These are phyloP conservation scores for Fragilaria crotonensis DNA, from an alignment of 108 stramenopile species.

Conservation along the genomic window DNA sequence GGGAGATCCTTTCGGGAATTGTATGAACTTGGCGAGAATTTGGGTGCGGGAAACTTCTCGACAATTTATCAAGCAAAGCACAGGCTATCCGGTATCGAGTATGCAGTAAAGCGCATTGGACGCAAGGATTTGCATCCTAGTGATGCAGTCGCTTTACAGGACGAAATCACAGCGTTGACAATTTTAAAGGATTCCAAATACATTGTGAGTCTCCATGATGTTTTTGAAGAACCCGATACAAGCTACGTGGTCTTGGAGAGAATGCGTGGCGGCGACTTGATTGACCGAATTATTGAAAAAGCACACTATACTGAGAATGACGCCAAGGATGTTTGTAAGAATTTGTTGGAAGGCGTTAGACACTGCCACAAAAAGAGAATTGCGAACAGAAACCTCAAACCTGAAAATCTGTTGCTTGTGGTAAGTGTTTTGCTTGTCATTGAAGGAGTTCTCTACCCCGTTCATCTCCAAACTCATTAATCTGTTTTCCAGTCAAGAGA, in stretches of 20 bases:
- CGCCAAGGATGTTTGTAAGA: slow-evolving; percentile 51
- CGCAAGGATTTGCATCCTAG: slow-evolving; percentile 47
- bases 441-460: too few species aligned
- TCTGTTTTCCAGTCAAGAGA: slow-evolving; percentile 20
- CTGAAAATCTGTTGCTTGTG: slow-evolving; percentile 73
- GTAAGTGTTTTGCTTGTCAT: slow-evolving; percentile 52
- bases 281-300: slow-evolving; percentile 85
- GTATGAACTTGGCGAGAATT: slow-evolving; percentile 27
- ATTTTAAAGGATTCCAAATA: slow-evolving; percentile 49
- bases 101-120: slow-evolving; percentile 53
- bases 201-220: slow-evolving; percentile 62
- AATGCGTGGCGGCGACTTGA: slow-evolving; percentile 86
- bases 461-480: too few species aligned
- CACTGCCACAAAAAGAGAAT: slow-evolving; percentile 78
- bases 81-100: slow-evolving; percentile 34
- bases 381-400: slow-evolving; percentile 82
- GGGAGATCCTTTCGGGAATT: slow-evolving; percentile 15
- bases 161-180: slow-evolving; percentile 52
- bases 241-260: slow-evolving; percentile 71
- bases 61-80: slow-evolving; percentile 47
- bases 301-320: slow-evolving; percentile 65
- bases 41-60: slow-evolving; percentile 68
- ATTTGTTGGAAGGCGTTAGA: slow-evolving; percentile 61
- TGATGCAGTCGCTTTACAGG: slow-evolving; percentile 55
- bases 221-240: slow-evolving; percentile 61